These are phyloP conservation scores for Pseudocercospora fuligena DNA, from an alignment of 2,329 filamentous ascomycete genomes.

Conservation along the genomic window DNA sequence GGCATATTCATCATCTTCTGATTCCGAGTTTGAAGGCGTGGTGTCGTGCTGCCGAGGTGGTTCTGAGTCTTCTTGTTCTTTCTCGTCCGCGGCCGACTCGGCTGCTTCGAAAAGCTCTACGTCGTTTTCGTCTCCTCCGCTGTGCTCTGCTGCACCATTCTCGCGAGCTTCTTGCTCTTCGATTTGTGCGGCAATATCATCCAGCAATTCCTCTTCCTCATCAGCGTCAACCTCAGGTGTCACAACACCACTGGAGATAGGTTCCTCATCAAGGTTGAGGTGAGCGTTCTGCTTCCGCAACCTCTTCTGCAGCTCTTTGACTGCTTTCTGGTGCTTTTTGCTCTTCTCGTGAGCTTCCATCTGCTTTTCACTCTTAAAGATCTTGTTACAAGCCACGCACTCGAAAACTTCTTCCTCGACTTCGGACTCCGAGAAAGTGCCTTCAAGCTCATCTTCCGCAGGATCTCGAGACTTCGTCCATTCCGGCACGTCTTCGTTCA, in stretches of 20 bases:
- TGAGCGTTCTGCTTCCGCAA: conserved; percentile 80
- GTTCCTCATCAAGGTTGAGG: conserved; percentile 51
- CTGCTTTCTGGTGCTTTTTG: conserved; percentile 90
- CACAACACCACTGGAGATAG: conserved; percentile 36
- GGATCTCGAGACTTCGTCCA: conserved; percentile 71
- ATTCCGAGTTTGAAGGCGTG: conserved; percentile 15
- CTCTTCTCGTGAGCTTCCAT: conserved; percentile 91
- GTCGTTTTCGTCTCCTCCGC: conserved; percentile 11
- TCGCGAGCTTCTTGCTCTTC: conserved; percentile 28
- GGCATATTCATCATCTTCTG: conserved; percentile 46
- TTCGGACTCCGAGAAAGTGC: conserved; percentile 47
- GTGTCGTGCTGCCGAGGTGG: conserved; percentile 13
- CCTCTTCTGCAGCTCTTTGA: conserved; percentile 77
- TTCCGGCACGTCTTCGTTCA: conserved; percentile 68
- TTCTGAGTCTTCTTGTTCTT: conserved; percentile 1
- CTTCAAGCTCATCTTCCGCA: conserved; percentile 55
- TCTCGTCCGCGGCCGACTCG: not conserved
- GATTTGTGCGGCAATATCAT: conserved; percentile 32
- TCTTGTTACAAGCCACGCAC: conserved; percentile 67
- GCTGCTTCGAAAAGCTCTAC: conserved; percentile 4
- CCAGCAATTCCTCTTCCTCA: conserved; percentile 35
- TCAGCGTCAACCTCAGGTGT: conserved; percentile 41
- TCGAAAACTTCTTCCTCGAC: conserved; percentile 60
- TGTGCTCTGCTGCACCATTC: conserved; percentile 1
- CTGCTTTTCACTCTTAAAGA: conserved; percentile 88